Conservation (phyloP, 768 basidiomycete species). For the Suillus hirtellus region DNA sequence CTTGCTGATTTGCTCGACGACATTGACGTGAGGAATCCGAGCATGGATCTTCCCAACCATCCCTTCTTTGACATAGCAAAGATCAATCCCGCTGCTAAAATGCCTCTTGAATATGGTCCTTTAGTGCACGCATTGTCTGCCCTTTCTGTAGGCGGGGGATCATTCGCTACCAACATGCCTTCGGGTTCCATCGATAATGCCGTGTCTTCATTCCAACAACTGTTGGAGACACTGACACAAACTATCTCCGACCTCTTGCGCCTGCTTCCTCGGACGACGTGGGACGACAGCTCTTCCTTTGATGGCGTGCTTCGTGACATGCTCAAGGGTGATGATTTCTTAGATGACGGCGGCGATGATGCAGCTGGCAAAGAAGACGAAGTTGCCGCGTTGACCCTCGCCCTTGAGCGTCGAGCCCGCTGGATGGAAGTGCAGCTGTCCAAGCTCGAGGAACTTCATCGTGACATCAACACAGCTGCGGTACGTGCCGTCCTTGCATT, state of each 20-base stretch:
- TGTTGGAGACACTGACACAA: conserved; percentile 85
- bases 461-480: conserved; percentile 87
- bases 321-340: conserved; percentile 85
- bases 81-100: conserved; percentile 73
- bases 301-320: conserved; percentile 85
- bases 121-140: conserved; percentile 85
- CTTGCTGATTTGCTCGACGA: conserved; percentile 69
- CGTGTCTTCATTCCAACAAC: conserved; percentile 85
- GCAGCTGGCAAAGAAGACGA: conserved; percentile 73
- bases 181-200: conserved; percentile 90
- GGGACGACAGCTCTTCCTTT: conserved; percentile 89
- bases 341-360: conserved; percentile 73
- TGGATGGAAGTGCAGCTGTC: conserved; percentile 94
- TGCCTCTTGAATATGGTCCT: conserved; percentile 83
- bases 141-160: conserved; percentile 81
- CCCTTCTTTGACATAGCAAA: conserved; percentile 74
- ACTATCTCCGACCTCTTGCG: conserved; percentile 86
- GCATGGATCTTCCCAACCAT: conserved; percentile 66
- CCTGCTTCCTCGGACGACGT: conserved; percentile 83
- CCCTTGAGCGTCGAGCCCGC: conserved; percentile 83
- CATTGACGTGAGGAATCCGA: conserved; percentile 59
- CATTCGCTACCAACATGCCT: conserved; percentile 76
- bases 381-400: conserved; percentile 79
- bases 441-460: conserved; percentile 85
- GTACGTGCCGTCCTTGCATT: conserved; percentile 79